Percentiles rank a stretch among this genome's conserved stretches.
phyloP scores from a whole-genome alignment of 805 yeast genomes.

The Metschnikowia kofuensis region DNA sequence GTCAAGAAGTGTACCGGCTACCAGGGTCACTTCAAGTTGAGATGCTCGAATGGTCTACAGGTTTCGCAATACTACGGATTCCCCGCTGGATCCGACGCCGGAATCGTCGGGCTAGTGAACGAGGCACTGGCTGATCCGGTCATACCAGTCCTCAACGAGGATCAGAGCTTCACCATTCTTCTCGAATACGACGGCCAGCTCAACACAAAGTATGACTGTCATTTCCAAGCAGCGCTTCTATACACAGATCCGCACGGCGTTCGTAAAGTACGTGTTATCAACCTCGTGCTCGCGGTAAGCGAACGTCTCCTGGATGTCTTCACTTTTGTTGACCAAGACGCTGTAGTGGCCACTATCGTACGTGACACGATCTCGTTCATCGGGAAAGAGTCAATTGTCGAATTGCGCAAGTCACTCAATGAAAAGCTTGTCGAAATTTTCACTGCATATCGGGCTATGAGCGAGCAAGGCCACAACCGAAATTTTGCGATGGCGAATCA shows the following conservation, averaged over 20 bases:
- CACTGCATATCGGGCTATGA: slow-evolving; percentile 51
- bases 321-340: slow-evolving; percentile 69
- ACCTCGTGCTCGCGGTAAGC: slow-evolving; percentile 77
- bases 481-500: slow-evolving; percentile 46
- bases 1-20: slow-evolving; percentile 59
- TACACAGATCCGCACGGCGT: slow-evolving; percentile 77
- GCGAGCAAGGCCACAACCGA: slow-evolving; percentile 37
- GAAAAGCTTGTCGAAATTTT: slow-evolving; percentile 43
- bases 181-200: slow-evolving; percentile 76
- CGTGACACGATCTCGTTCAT: slow-evolving; percentile 40
- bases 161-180: slow-evolving; percentile 67
- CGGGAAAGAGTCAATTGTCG: slow-evolving; percentile 37
- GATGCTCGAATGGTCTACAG: slow-evolving; percentile 86
- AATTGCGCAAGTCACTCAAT: slow-evolving; percentile 38
- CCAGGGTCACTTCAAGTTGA: slow-evolving; percentile 77
- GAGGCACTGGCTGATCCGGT: slow-evolving; percentile 52
- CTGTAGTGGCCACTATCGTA: slow-evolving; percentile 37
- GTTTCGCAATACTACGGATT: slow-evolving; percentile 71
- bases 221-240: slow-evolving; percentile 86
- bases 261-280: slow-evolving; percentile 83
- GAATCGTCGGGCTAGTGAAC: slow-evolving; percentile 17
- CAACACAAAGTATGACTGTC: slow-evolving; percentile 69
- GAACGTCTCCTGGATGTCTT: slow-evolving; percentile 71
- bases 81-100: slow-evolving; percentile 22
- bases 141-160: slow-evolving; percentile 62